Evolutionary conservation across 495 filamentous ascomycete species (phyloP), one percentile per base, ranked within the genome.

Genomic region (Mytilinidion resinicola): DNA sequence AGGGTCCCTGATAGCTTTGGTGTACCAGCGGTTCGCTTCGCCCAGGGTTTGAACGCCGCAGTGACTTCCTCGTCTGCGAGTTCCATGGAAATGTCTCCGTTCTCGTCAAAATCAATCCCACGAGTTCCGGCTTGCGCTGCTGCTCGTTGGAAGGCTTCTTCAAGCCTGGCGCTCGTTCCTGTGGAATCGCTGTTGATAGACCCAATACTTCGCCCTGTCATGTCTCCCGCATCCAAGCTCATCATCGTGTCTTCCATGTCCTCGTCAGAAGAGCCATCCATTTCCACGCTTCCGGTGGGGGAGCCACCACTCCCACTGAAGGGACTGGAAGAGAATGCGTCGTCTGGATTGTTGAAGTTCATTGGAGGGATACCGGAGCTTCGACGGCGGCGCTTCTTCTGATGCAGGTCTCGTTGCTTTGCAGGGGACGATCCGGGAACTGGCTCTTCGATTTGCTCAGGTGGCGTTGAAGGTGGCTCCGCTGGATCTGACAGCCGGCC

Each of bases 61-160:
- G 89, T 90, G 55, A 95, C 85, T 54, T 91, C 84, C 59, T 93
- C 87, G 54, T 89, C 85, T 7, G 87, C 88, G 43, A 90, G 84
- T 50, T 89, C 88, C 71, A 88, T 80, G 2, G 80, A 81, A 56
- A 87, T 77, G 10, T 88, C 82, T 20, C 74, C 77, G 54, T 79
- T 75, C 41, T 82, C 80, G 51, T 85, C 81, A 51, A 81, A 74
- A 14, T 84, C 82, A 41, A 86, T 74, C 15, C 76, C 77, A 52
- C 78, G 73, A 0, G 84, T 88, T 15, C 83, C 87, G 30, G 91
- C 90, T 67, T 82, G 80, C 47, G 79, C 80, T 8, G 88, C 82
- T 4, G 91, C 91, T 59, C 86, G 81, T 48, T 84, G 80, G n/a
- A 96, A 74, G 38, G 84, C 85, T 50, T 87, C 82, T 53, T 96